Evolutionary conservation across 345 rosid genomes (phyloP).

Genomic region (Turnera subulata): DNA sequence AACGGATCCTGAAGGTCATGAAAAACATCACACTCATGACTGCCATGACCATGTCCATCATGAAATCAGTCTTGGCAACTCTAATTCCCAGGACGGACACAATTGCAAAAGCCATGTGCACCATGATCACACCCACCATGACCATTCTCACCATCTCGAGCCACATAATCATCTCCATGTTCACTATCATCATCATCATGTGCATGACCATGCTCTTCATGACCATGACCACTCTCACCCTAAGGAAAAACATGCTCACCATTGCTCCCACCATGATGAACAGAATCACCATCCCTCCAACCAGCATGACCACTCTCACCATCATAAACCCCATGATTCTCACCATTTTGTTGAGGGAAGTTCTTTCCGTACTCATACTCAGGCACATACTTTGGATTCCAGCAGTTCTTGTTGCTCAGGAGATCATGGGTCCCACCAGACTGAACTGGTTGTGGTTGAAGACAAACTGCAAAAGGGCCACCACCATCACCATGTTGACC

Average conservation of each 20-base stretch:
- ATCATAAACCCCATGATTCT: slow-evolving; percentile 1
- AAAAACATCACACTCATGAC: slow-evolving; percentile 33
- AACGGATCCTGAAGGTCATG: slow-evolving; percentile 33
- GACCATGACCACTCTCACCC: slow-evolving; percentile 13
- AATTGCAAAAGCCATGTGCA: slow-evolving; percentile 1
- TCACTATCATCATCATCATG: slow-evolving; percentile 7
- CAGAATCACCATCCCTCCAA: slow-evolving; percentile 6
- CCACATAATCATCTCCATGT: slow-evolving; percentile 18
- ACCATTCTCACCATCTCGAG: slow-evolving; percentile 23
- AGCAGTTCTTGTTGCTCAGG: slow-evolving; percentile 12
- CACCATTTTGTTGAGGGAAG: slow-evolving; percentile 3
- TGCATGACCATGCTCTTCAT: slow-evolving; percentile 13
- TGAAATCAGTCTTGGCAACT: slow-evolving; percentile 16
- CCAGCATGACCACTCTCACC: neutral
- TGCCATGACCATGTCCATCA: slow-evolving; percentile 25
- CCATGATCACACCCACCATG: slow-evolving; percentile 12
- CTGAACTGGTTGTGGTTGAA: slow-evolving; percentile 14
- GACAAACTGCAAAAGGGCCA: slow-evolving; percentile 15
- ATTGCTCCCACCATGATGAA: neutral
- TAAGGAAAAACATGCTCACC: neutral
- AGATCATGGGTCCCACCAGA: neutral
- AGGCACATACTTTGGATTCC: slow-evolving; percentile 13
- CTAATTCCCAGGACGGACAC: slow-evolving; percentile 2
- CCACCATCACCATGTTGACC: slow-evolving; percentile 73
- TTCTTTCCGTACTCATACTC: neutral